phyloP scores from a whole-genome alignment of 345 rosid species.

The Aethionema arabicum region DNA sequence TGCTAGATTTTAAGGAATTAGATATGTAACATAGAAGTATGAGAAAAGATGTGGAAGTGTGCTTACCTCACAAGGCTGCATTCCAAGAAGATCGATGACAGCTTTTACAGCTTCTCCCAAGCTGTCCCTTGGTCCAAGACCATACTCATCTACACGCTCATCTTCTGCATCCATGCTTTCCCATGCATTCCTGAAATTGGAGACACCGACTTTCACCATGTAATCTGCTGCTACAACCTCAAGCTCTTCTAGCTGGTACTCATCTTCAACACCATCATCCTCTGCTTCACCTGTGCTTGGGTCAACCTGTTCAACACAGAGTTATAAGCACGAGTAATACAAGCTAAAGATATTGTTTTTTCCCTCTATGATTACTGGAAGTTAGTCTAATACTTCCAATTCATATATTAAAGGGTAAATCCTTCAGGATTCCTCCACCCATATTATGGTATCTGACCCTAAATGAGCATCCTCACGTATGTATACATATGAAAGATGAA shows the following conservation, averaged over 20 bases:
- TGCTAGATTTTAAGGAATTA: no score
- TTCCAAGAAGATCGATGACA: slow-evolving; percentile 91
- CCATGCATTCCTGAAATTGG: slow-evolving; percentile 99
- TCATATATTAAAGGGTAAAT: not conserved
- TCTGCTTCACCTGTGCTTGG: slow-evolving; percentile 83
- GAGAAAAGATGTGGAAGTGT: not conserved
- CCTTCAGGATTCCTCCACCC: not conserved
- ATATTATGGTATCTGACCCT: no score
- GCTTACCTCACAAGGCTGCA: slow-evolving; percentile 98
- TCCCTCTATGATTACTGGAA: not conserved
- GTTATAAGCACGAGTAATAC: not conserved
- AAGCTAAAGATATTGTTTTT: not conserved
- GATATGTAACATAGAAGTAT: no score
- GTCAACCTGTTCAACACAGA: slow-evolving; percentile 63
- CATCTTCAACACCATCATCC: slow-evolving; percentile 97
- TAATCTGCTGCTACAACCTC: slow-evolving; percentile 94
- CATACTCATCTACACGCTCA: slow-evolving; percentile 95
- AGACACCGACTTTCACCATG: slow-evolving; percentile 77
- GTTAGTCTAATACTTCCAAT: slow-evolving; percentile 5
- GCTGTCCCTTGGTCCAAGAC: slow-evolving; percentile 92
- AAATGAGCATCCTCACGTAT: not conserved
- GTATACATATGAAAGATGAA: not conserved
- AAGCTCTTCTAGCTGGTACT: slow-evolving; percentile 94
- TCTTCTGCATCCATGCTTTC: slow-evolving; percentile 72
- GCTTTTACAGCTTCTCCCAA: slow-evolving; percentile 80